Evolutionary conservation across 2,329 filamentous ascomycete genomes (phyloP), one percentile per base, ranked within the genome.

Genomic region (Venturiaceae sp.): DNA sequence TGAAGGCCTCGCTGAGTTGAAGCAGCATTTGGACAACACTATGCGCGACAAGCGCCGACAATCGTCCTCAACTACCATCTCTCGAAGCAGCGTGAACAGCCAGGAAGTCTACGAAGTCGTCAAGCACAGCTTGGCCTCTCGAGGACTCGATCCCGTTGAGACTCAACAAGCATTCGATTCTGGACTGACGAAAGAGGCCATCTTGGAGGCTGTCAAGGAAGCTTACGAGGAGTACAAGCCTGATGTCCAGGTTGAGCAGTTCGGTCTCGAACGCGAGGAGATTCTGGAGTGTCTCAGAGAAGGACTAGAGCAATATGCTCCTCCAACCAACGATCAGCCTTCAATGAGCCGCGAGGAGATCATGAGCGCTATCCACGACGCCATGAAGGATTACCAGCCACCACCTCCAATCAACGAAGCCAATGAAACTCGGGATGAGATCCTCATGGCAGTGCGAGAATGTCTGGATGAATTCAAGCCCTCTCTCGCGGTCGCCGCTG

Each of bases 191-290:
- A 83, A 88, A 63, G 90, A 96, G 53, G 90, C 95, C 60, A 89
- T 97, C 36, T 81, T 97, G 1, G 82, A 88, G 30, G 91, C 92
- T 3, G 88, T 97, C 14, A 85, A 86, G 64, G 91, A 96, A 64
- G 92, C 92, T 1, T 95, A 91, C 84, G 92, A 96, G 68, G 89
- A 85, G 57, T 95, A 95, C 74, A 95, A 95, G 72, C 92, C 92
- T 1, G 90, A 96, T 65, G 90, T 96, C 55, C 87, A 95, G 65
- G 80, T 95, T 4, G 87, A 96, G 65, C 90, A 95, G 66, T 88
- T 95, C 62, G 92, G 92, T 1, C 77, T 97, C 1, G 92, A 96
- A 69, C 83, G 90, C 5, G 90, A 96, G 13, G 92, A 97, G 67
- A 88, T 97, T 53, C 77, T 97, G 14, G 84, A 87, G 39, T 95